Evolutionary conservation across 1,284 basidiomycete species (phyloP), one percentile per base, ranked within the genome.

Genomic region (Naganishia sp.): DNA sequence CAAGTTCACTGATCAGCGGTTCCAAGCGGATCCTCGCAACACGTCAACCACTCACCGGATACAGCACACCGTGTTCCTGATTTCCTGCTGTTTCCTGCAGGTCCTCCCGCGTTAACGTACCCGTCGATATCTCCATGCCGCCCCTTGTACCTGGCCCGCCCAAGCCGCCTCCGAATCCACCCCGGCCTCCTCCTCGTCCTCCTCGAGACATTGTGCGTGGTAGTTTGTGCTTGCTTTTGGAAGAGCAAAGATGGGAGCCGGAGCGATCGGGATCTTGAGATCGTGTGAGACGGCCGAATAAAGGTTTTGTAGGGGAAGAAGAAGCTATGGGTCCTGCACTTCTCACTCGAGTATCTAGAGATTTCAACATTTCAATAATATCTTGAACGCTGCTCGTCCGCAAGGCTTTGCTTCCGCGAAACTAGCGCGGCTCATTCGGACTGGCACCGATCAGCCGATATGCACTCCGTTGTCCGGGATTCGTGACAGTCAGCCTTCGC

Each of bases 61-160:
- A 79, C 45, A 78, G 66, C 68, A 74, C 73, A 2, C 74, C 74
- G 55, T 71, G 73, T 33, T 74, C 71, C 63, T 74, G 73, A 15
- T 68, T 69, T 15, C 48, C 50, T 16, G 48, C 42, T 9, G 53
- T 57, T 42, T 55, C 64, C 36, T 68, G 46, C 28, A 68, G 39
- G 49, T 68, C 68, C n/a, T 65, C 63, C 50, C 65, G 54, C 1
- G 53, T 66, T 55, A 68, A 39, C 6, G 63, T 68, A n/a, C 68
- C 68, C 39, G 61, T 61, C 18, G 57, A 53, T 1, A 64, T 54
- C 31, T 65, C 68, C 43, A 59, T 59, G 10, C 64, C 59, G 4
- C 36, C 39, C 21, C 59, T 49, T 43, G 59, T 33, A 25, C 66
- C 48, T 5, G 60, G 60, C 25, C 54, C 52, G 4, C 45, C 60